Conservation (phyloP, 331 rosid genomes). For the Acacia concinna region DNA sequence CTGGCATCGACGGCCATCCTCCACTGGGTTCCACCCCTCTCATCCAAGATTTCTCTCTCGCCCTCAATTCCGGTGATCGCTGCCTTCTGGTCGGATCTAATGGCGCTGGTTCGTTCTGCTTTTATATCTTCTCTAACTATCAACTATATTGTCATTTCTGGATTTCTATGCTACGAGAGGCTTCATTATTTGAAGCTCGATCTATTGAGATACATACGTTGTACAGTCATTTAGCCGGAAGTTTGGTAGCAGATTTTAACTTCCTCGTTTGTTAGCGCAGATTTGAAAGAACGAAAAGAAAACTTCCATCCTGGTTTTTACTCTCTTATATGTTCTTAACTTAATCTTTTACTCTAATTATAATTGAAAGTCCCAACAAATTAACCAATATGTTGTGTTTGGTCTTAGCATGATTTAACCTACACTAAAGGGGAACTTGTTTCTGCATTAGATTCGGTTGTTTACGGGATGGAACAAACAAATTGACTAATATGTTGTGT, state of each 20-base stretch:
- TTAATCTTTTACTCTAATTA: neutral
- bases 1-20: constrained; percentile 94
- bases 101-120: constrained; percentile 67
- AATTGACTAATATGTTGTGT: too few relatives aligned
- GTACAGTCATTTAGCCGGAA: neutral
- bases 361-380: neutral
- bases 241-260: neutral
- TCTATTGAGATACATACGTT: neutral
- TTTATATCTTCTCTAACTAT: neutral
- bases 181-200: neutral
- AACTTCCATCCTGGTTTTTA: neutral
- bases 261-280: neutral
- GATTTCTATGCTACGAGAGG: neutral
- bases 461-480: neutral
- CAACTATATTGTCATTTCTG: neutral
- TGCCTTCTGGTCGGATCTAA: constrained; percentile 94
- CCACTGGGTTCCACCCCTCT: constrained; percentile 89
- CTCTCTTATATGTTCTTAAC: neutral
- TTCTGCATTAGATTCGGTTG: neutral
- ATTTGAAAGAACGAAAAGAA: neutral
- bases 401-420: neutral
- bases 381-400: neutral
- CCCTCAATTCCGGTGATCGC: constrained; percentile 68
- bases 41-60: constrained; percentile 65
- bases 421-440: neutral